phyloP scores from a whole-genome alignment of 2,329 filamentous ascomycete species.

The Spiromastix sp. region DNA sequence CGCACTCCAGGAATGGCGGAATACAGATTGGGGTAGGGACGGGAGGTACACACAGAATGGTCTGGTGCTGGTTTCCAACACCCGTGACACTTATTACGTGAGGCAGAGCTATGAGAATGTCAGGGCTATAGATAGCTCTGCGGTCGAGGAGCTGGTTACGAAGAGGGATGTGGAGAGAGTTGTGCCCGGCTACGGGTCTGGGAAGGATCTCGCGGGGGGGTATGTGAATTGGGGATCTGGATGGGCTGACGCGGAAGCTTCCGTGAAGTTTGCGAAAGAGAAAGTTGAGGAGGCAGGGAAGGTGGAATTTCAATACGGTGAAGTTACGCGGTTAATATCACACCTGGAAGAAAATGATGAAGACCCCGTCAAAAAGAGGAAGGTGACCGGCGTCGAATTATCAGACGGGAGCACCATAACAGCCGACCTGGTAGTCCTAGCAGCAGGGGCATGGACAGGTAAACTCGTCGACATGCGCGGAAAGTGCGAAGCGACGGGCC shows the following conservation, averaged over 20 bases:
- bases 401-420: constrained; percentile 39
- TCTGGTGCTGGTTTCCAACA: constrained; percentile 30
- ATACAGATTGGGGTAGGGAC: constrained; percentile 33
- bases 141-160: constrained; percentile 23
- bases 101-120: constrained; percentile 32
- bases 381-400: constrained; percentile 41
- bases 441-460: constrained; percentile 80
- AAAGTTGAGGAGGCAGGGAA: constrained; percentile 26
- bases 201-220: constrained; percentile 27
- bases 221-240: constrained; percentile 39
- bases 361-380: constrained; percentile 3
- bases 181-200: constrained; percentile 25
- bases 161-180: constrained; percentile 24
- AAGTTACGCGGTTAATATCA: constrained; percentile 26
- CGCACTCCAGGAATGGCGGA: constrained; percentile 59
- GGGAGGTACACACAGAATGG: constrained; percentile 36
- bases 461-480: constrained; percentile 67
- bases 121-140: constrained; percentile 21
- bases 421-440: constrained; percentile 67
- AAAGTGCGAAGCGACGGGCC: constrained; percentile 68
- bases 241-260: constrained; percentile 35
- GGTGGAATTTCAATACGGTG: constrained; percentile 25
- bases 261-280: constrained; percentile 29
- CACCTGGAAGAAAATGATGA: constrained; percentile 4
- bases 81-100: constrained; percentile 23